Percentiles rank a stretch among this genome's conserved stretches.
Conservation (phyloP, 2,329 filamentous ascomycete species). For the Purpureocillium takamizusanense region DNA sequence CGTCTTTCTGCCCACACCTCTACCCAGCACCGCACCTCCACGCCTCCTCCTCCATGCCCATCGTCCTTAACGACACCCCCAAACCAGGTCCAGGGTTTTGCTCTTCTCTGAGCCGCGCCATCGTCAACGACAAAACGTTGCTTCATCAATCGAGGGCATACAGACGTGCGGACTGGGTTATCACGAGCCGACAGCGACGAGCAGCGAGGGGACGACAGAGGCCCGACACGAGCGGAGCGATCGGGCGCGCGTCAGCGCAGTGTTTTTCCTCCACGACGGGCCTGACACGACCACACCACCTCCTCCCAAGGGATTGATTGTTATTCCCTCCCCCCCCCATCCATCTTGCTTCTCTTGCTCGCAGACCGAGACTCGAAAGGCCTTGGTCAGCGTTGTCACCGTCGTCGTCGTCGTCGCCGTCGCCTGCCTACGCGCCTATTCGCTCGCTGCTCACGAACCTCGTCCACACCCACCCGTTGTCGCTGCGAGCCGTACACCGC, state of each 20-base stretch:
- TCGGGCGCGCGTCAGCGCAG: too few relatives aligned
- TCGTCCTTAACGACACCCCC: conserved; percentile 29
- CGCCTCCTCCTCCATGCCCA: conserved; percentile 25
- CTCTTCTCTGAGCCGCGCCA: conserved; percentile 8
- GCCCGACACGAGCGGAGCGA: too few relatives aligned
- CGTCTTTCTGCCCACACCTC: conserved; percentile 24
- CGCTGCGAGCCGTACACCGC: too few relatives aligned
- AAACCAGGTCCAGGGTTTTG: conserved; percentile 18
- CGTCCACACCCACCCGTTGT: too few relatives aligned
- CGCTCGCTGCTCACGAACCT: not conserved
- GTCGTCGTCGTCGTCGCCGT: not conserved
- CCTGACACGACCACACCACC: too few relatives aligned
- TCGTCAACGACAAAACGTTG: conserved; percentile 5
- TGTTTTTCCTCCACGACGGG: too few relatives aligned
- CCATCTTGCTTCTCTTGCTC: not conserved
- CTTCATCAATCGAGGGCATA: too few relatives aligned
- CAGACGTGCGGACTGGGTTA: too few relatives aligned
- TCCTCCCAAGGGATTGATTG: too few relatives aligned
- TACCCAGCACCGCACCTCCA: conserved; percentile 23
- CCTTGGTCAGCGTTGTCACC: not conserved
- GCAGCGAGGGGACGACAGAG: too few relatives aligned
- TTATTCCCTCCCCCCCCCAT: not conserved
- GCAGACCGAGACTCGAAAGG: too few relatives aligned
- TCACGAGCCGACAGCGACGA: too few relatives aligned
- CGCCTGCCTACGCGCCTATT: not conserved